A percentile compares a stretch with the other conserved stretches of the same genome.
phyloP scores from a whole-genome alignment of 2,329 filamentous ascomycete genomes.

The Cytospora paraplurivora region DNA sequence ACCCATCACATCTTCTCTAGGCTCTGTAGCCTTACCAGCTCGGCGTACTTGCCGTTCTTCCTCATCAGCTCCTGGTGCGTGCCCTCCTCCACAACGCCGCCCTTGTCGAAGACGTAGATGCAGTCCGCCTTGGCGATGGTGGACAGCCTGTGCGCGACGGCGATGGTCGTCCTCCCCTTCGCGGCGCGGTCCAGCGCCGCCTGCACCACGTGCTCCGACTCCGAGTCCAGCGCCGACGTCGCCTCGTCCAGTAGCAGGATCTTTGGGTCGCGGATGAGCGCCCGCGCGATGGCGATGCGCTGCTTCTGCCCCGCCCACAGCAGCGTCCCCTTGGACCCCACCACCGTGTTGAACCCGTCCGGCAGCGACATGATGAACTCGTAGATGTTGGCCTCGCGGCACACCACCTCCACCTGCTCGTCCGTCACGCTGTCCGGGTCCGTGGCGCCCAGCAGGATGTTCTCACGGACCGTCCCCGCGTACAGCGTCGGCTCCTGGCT shows the following conservation, averaged over 20 bases:
- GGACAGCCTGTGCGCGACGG: conserved; percentile 86
- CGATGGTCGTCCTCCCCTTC: conserved; percentile 85
- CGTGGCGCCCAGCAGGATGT: conserved; percentile 78
- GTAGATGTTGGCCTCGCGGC: conserved; percentile 88
- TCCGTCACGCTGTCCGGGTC: conserved; percentile 66
- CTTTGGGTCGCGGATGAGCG: conserved; percentile 86
- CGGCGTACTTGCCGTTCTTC: conserved; percentile 71
- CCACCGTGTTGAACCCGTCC: conserved; percentile 82
- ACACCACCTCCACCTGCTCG: conserved; percentile 73
- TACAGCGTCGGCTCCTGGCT: conserved; percentile 95
- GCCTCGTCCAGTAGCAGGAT: conserved; percentile 84
- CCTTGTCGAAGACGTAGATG: conserved; percentile 96
- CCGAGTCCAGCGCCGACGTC: conserved; percentile 74
- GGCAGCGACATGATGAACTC: conserved; percentile 87
- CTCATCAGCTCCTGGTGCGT: conserved; percentile 74
- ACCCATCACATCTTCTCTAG: conserved; percentile 55
- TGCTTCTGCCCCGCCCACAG: conserved; percentile 93
- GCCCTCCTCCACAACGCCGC: conserved; percentile 81
- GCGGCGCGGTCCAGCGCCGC: conserved; percentile 79
- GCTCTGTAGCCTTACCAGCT: conserved; percentile 79
- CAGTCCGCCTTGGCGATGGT: conserved; percentile 94
- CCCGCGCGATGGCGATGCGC: conserved; percentile 89
- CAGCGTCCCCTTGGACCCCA: conserved; percentile 84
- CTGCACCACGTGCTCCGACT: conserved; percentile 79
- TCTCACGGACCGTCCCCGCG: conserved; percentile 87